Conservation (phyloP, 83 land plant species). For the Picea abies region DNA sequence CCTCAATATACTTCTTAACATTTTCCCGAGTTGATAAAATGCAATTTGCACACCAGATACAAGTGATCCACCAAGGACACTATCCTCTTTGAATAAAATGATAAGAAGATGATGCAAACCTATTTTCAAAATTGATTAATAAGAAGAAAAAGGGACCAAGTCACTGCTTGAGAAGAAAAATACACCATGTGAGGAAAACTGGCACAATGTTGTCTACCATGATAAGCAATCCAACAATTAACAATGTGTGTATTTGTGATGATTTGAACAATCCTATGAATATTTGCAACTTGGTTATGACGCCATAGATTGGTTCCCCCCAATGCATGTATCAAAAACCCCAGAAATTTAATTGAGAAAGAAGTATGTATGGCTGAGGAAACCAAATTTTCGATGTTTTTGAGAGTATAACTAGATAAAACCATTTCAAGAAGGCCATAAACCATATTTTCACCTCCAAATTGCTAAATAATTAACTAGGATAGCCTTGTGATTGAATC, state of each 20-base stretch:
- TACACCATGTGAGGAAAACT: no score
- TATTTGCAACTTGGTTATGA: not conserved
- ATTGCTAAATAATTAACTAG: not conserved
- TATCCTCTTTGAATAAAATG: constrained; percentile 2
- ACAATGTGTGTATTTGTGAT: not conserved
- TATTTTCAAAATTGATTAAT: constrained; percentile 2
- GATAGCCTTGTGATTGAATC: not conserved
- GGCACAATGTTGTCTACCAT: no score
- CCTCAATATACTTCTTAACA: no score
- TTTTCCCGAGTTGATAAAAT: no score
- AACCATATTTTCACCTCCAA: not conserved
- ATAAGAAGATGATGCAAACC: not conserved
- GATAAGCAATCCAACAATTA: not conserved
- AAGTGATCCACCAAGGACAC: not conserved
- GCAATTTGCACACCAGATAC: no score
- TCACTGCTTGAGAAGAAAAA: no score
- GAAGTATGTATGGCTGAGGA: not conserved
- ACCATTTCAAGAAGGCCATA: constrained; percentile 1
- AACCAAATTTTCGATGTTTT: not conserved
- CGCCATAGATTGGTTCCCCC: not conserved
- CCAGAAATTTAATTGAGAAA: constrained; percentile 2
- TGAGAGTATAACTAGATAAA: not conserved
- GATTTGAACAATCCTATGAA: not conserved
- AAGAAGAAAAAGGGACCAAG: not conserved
- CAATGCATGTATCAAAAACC: constrained; percentile 5